Conservation (phyloP, 1,139 yeast genomes). For the Candida frijolesensis region DNA sequence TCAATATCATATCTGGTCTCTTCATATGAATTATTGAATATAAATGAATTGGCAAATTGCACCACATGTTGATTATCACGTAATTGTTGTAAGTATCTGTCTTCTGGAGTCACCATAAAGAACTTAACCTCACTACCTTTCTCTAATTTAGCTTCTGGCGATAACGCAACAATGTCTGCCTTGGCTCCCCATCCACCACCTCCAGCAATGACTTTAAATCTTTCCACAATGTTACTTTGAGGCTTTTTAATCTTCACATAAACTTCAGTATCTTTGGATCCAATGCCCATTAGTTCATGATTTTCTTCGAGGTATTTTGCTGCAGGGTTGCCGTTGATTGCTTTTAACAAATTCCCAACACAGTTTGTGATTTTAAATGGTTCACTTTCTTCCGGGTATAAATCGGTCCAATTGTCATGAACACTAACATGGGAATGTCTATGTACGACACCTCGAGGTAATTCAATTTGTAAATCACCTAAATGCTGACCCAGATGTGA, state of each 20-base stretch:
- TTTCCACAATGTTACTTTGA: constrained; percentile 19
- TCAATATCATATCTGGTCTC: constrained; percentile 25
- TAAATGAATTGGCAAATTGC: constrained; percentile 13
- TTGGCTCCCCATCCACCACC: constrained; percentile 74
- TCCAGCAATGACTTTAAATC: constrained; percentile 58
- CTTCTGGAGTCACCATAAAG: constrained; percentile 46
- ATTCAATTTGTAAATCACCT: constrained; percentile 27
- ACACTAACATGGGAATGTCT: constrained; percentile 12
- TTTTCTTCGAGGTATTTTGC: constrained; percentile 52
- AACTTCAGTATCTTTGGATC: constrained; percentile 50
- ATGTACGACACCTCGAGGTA: constrained; percentile 28
- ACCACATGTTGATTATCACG: constrained; percentile 7
- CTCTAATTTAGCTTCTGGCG: constrained; percentile 51
- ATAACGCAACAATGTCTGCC: constrained; percentile 58
- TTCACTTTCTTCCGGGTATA: constrained; percentile 19
- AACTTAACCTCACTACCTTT: constrained; percentile 52
- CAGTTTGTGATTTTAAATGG: constrained; percentile 42
- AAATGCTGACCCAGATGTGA: constrained; percentile 32
- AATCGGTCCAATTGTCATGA: constrained; percentile 39
- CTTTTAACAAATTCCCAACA: constrained; percentile 54
- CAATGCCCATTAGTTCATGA: constrained; percentile 41
- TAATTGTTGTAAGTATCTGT: constrained; percentile 18
- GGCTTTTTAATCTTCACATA: constrained; percentile 38
- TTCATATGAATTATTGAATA: constrained; percentile 37
- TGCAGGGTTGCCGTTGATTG: constrained; percentile 51